Conservation (phyloP, 1,139 yeast species). For the Hansenula sp. region DNA sequence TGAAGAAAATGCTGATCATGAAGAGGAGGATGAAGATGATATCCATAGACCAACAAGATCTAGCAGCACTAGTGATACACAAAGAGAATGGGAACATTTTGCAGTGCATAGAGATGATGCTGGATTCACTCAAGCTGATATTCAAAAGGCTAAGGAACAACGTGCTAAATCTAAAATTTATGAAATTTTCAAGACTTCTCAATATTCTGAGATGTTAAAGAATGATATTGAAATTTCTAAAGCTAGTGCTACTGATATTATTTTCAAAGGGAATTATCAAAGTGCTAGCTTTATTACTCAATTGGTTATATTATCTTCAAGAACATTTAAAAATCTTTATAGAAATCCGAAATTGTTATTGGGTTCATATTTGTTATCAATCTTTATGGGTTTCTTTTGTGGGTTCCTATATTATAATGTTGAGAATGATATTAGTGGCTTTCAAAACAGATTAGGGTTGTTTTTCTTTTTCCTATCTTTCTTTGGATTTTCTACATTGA, state of each 20-base stretch:
- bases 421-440: conserved; percentile 87
- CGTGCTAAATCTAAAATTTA: conserved; percentile 24
- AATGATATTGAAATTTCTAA: conserved; percentile 43
- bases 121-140: conserved; percentile 14
- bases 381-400: conserved; percentile 76
- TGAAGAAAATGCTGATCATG: conserved; percentile 23
- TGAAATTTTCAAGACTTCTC: conserved; percentile 45
- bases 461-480: conserved; percentile 87
- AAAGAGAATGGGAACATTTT: conserved; percentile 85
- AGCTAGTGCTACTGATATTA: conserved; percentile 25
- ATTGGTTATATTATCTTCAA: conserved; percentile 64
- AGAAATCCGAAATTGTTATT: conserved; percentile 83
- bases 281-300: conserved; percentile 63
- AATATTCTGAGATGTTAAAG: conserved; percentile 42
- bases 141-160: conserved; percentile 6
- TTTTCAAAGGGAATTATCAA: conserved; percentile 33
- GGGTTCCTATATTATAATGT: conserved; percentile 83
- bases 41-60: conserved; percentile 31
- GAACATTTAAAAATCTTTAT: conserved; percentile 89
- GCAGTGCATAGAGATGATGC: conserved; percentile 80
- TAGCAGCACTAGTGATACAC: conserved; percentile 46
- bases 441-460: conserved; percentile 90
- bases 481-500: conserved; percentile 90
- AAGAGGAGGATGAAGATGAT: conserved; percentile 27
- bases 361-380: conserved; percentile 77